phyloP scores from a whole-genome alignment of 73 alveolate genomes.

The Paramecium caudatum region DNA sequence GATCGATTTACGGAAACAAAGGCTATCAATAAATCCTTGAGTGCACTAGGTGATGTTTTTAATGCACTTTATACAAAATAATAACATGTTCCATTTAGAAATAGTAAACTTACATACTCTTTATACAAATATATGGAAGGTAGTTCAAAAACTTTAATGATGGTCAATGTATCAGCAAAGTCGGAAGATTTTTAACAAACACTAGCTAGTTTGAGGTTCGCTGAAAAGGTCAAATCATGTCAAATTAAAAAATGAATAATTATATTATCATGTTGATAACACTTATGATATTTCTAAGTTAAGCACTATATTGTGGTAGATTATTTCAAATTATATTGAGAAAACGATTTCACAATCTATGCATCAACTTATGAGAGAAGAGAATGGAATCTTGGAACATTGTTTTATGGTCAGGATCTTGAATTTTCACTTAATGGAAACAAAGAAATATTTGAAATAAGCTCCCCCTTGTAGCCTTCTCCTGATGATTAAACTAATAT shows the following conservation, averaged over 20 bases:
- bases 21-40: constrained; percentile 84
- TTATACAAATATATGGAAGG: constrained; percentile 96
- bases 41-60: constrained; percentile 89
- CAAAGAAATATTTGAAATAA: neutral
- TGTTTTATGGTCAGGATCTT: neutral
- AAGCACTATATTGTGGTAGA: constrained; percentile 3
- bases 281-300: constrained; percentile 17
- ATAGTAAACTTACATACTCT: constrained; percentile 86
- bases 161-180: constrained; percentile 95
- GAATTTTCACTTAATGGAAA: constrained; percentile 10
- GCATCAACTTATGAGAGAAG: constrained; percentile 21
- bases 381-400: constrained; percentile 1
- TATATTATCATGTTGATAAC: too few species aligned
- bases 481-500: neutral
- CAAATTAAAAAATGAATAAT: constrained; percentile 50
- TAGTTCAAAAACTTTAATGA: constrained; percentile 96
- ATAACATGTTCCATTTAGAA: constrained; percentile 88
- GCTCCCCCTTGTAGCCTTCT: neutral
- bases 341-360: constrained; percentile 16
- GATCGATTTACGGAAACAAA: constrained; percentile 86
- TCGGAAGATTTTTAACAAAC: constrained; percentile 62
- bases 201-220: constrained; percentile 70
- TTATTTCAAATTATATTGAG: neutral
- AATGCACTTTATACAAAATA: constrained; percentile 89
- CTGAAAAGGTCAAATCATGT: constrained; percentile 72